phyloP scores from a whole-genome alignment of 768 basidiomycete genomes.

The Termitomyces sp. region DNA sequence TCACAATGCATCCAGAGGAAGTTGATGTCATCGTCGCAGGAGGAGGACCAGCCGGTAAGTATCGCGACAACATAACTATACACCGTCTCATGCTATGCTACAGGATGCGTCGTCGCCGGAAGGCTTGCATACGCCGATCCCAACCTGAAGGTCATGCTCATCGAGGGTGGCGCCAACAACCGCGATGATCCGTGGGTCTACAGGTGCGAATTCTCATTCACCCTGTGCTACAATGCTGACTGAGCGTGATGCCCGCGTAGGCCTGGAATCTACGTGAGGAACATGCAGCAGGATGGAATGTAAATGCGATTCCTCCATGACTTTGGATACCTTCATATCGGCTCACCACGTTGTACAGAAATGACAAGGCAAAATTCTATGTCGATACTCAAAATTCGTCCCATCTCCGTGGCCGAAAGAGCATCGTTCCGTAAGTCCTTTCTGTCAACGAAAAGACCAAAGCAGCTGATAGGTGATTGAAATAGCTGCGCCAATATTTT shows the following conservation, averaged over 20 bases:
- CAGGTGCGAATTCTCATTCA: slow-evolving; percentile 29
- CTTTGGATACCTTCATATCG: background rate
- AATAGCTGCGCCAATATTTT: slow-evolving; percentile 66
- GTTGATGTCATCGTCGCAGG: slow-evolving; percentile 72
- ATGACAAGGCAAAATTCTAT: slow-evolving; percentile 76
- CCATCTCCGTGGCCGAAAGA: slow-evolving; percentile 58
- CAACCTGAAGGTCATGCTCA: slow-evolving; percentile 71
- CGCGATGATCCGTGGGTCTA: slow-evolving; percentile 77
- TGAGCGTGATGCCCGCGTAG: slow-evolving; percentile 24
- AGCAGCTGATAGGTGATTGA: background rate
- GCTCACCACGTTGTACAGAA: slow-evolving; percentile 36
- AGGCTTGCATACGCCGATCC: slow-evolving; percentile 71
- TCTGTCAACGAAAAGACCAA: background rate
- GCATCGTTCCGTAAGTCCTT: slow-evolving; percentile 63
- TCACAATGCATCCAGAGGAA: slow-evolving; percentile 58
- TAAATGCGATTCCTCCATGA: slow-evolving; percentile 22
- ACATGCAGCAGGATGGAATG: slow-evolving; percentile 72
- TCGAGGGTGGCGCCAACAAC: slow-evolving; percentile 73
- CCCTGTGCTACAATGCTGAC: background rate
- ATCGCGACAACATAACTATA: too few relatives aligned
- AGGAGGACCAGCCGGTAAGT: slow-evolving; percentile 61
- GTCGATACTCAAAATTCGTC: slow-evolving; percentile 57
- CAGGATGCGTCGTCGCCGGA: slow-evolving; percentile 67
- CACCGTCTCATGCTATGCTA: background rate
- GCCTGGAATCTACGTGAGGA: slow-evolving; percentile 67